Evolutionary conservation across 345 rosid genomes (phyloP), one percentile per base, ranked within the genome.

Genomic region (Brassica carinata): DNA sequence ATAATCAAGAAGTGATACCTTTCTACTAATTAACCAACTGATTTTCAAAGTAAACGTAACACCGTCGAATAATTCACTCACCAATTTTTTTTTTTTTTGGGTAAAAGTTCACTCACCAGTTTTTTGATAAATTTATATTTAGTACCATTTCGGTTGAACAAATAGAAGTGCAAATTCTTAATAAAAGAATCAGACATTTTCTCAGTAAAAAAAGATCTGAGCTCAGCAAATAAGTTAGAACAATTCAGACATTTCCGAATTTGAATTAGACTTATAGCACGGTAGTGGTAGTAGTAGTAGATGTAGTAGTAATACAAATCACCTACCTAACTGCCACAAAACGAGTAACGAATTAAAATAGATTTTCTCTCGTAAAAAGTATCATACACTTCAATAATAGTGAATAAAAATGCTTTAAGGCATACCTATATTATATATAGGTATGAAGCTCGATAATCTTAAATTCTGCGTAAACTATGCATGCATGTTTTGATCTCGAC

Each of bases 401-500:
- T 19, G 67, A 64, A 48, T 14, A 48, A 8, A 72, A 62, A 61
- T 55, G 38, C 58, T 53, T 15, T n/a, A 53, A 5, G 2, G 58
- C 17, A 15, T 10, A 23, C 26, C 26, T 23, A 43, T 3, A 3
- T 10, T 43, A 43, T 2, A 62, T 53, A 18, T 71, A 71, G 65
- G 71, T 74, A 63, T 26, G 65, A 74, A 80, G 79, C 48, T 62
- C 45, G 63, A 23, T 19, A 73, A 63, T 69, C 75, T 69, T 80
- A 74, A 80, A 69, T 51, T 62, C 71, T 62, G 59, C 71, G 58
- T 15, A 80, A 69, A 62, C 7, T 67, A 48, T 80, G 83, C 71
- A 48, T 80, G 83, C 75, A 74, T 80, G 75, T 74, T 61, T 74
- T 74, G 34, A 69, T 80, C 65, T 80, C 71, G 71, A 74, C 83